A percentile compares a stretch with the other conserved stretches of the same genome.
These are phyloP conservation scores for Turnera subulata DNA, from an alignment of 345 rosid genomes.

Conservation along the genomic window DNA sequence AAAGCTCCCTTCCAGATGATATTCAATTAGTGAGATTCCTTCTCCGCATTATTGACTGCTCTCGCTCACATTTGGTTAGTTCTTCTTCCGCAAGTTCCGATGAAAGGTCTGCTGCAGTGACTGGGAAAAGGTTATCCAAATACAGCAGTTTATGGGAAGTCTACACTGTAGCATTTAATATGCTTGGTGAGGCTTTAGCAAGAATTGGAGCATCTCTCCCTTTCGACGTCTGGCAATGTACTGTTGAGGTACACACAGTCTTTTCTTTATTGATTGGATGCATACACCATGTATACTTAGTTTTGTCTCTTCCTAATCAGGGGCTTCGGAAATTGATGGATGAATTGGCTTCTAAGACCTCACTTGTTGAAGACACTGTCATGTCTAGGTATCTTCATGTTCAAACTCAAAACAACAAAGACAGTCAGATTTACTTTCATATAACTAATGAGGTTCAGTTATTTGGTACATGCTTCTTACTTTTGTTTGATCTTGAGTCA, in stretches of 20 bases:
- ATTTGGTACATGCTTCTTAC: not conserved
- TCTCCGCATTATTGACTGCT: constrained; percentile 39
- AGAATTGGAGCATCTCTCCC: constrained; percentile 54
- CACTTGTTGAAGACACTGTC: constrained; percentile 51
- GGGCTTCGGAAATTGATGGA: constrained; percentile 80
- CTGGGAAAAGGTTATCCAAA: constrained; percentile 37
- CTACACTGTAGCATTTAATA: constrained; percentile 45
- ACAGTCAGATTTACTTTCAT: no score
- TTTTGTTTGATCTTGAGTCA: not conserved
- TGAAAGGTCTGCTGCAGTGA: constrained; percentile 31
- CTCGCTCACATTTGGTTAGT: constrained; percentile 35
- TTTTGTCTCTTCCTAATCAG: constrained; percentile 32
- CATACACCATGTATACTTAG: constrained; percentile 7
- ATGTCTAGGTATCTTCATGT: constrained; percentile 53
- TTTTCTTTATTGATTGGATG: constrained; percentile 9
- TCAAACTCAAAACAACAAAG: not conserved
- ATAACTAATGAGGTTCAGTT: no score
- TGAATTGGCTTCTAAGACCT: constrained; percentile 52
- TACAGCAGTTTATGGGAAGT: constrained; percentile 57
- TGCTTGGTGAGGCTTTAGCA: constrained; percentile 64
- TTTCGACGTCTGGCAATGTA: constrained; percentile 53
- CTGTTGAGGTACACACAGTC: constrained; percentile 46
- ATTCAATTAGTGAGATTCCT: constrained; percentile 62
- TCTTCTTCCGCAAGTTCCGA: constrained; percentile 30
- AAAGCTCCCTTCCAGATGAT: constrained; percentile 40